These are phyloP conservation scores for Crithidia fasciculata DNA, from an alignment of 208 protist species.

Conservation along the genomic window DNA sequence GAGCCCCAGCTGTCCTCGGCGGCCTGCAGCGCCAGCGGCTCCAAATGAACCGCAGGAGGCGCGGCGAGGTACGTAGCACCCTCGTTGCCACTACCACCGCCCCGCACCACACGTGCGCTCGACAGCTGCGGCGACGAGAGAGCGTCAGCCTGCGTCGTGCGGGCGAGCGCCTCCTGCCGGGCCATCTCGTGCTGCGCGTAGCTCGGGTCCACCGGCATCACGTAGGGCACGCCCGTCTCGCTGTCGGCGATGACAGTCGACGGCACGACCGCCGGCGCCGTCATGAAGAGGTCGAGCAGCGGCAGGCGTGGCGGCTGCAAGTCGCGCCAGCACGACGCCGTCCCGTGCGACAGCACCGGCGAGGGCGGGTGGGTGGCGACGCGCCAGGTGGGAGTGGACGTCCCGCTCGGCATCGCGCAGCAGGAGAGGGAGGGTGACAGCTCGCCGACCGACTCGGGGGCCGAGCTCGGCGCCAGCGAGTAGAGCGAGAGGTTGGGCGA, in stretches of 20 bases:
- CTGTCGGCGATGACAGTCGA: constrained; percentile 19
- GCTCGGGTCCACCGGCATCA: constrained; percentile 30
- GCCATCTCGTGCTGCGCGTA: constrained; percentile 24
- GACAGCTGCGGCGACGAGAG: constrained; percentile 28
- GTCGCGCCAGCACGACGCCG: constrained; percentile 17
- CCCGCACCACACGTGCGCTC: constrained; percentile 2
- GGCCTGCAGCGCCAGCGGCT: constrained; percentile 17
- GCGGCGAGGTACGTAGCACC: neutral
- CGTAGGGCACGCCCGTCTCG: constrained; percentile 26
- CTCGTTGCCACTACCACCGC: neutral
- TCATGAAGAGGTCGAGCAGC: constrained; percentile 36
- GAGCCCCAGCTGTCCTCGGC: constrained; percentile 21
- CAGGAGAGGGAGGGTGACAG: constrained; percentile 29
- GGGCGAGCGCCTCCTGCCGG: constrained; percentile 17
- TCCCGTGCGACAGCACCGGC: neutral
- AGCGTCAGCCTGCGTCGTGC: neutral
- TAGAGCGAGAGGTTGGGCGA: constrained; percentile 27
- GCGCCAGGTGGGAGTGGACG: constrained; percentile 17
- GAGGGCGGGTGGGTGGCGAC: neutral
- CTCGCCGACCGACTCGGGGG: constrained; percentile 32
- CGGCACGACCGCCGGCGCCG: constrained; percentile 27
- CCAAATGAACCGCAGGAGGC: neutral
- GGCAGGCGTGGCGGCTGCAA: constrained; percentile 26
- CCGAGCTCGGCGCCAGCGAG: constrained; percentile 21
- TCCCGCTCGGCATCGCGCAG: constrained; percentile 16